These are phyloP conservation scores for Hirschioporus abietinus DNA, from an alignment of 768 basidiomycete species.

Conservation along the genomic window DNA sequence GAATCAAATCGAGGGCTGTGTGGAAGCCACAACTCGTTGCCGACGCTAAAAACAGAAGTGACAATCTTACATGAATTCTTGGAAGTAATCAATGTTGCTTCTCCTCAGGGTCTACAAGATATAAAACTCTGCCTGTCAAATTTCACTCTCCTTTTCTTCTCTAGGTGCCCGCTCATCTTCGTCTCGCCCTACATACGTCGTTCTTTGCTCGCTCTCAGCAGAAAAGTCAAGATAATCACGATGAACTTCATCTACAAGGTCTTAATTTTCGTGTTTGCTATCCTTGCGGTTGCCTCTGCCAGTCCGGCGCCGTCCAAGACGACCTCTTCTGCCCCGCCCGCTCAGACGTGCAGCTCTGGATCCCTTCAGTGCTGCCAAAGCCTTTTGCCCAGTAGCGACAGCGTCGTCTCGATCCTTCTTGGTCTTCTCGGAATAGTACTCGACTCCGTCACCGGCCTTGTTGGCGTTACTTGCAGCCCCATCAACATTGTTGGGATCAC, in stretches of 20 bases:
- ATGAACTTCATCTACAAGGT: constrained; percentile 2
- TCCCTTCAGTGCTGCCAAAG: constrained; percentile 18
- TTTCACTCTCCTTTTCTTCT: background rate
- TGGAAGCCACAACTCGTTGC: background rate
- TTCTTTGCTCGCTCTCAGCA: background rate
- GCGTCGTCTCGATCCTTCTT: background rate
- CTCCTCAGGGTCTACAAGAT: background rate
- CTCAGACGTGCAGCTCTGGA: constrained; percentile 18
- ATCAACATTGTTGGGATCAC: constrained; percentile 13
- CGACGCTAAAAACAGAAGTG: background rate
- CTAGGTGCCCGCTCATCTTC: background rate
- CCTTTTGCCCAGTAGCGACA: constrained; percentile 7
- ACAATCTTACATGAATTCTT: background rate
- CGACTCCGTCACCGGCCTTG: constrained; percentile 12
- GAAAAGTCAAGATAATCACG: background rate
- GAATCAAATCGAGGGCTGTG: background rate
- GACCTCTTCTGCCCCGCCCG: background rate
- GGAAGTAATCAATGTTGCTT: background rate
- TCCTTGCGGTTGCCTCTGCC: constrained; percentile 5
- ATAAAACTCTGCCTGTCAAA: background rate
- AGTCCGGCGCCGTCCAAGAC: background rate
- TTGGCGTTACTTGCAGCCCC: constrained; percentile 19
- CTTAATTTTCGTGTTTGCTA: background rate
- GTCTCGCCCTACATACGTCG: background rate
- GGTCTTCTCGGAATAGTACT: constrained; percentile 14